Evolutionary conservation across 2,329 filamentous ascomycete genomes (phyloP).

Genomic region (Scedosporium dehoogii): DNA sequence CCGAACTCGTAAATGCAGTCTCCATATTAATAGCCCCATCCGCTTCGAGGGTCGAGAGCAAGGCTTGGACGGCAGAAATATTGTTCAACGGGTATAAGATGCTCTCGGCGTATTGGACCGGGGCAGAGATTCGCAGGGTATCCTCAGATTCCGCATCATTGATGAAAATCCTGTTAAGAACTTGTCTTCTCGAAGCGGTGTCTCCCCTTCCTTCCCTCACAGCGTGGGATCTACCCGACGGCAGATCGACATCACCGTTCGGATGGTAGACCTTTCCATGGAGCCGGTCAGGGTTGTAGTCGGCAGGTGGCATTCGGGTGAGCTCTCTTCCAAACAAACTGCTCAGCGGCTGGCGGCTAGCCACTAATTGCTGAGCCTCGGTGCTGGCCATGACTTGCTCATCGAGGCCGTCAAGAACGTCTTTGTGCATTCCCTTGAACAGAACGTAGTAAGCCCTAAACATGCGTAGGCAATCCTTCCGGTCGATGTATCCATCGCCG

Average conservation of each 20-base stretch:
- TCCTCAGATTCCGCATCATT: conserved; percentile 6
- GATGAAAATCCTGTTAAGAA: conserved; percentile 46
- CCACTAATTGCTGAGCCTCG: conserved; percentile 66
- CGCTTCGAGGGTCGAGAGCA: neutral
- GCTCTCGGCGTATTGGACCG: conserved; percentile 12
- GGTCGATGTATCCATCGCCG: conserved; percentile 72
- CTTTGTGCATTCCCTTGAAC: conserved; percentile 79
- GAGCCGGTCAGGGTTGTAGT: conserved; percentile 44
- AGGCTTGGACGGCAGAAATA: conserved; percentile 5
- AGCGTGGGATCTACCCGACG: conserved; percentile 45
- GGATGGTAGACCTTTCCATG: conserved; percentile 56
- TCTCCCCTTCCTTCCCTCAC: conserved; percentile 52
- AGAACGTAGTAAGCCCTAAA: conserved; percentile 88
- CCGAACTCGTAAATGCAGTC: neutral
- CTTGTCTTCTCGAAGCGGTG: conserved; percentile 47
- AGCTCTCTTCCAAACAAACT: conserved; percentile 65
- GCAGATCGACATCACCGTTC: conserved; percentile 55
- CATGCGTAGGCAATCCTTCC: conserved; percentile 81
- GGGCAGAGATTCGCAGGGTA: conserved; percentile 1
- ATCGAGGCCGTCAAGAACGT: conserved; percentile 69
- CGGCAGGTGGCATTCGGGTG: conserved; percentile 48
- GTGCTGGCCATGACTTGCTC: conserved; percentile 68
- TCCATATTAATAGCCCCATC: neutral
- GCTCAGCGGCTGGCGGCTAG: conserved; percentile 66
- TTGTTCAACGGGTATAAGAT: conserved; percentile 15